Evolutionary conservation across 306 rosid genomes (phyloP), one percentile per base, ranked within the genome.

Genomic region (Gynostemma pentaphyllum): DNA sequence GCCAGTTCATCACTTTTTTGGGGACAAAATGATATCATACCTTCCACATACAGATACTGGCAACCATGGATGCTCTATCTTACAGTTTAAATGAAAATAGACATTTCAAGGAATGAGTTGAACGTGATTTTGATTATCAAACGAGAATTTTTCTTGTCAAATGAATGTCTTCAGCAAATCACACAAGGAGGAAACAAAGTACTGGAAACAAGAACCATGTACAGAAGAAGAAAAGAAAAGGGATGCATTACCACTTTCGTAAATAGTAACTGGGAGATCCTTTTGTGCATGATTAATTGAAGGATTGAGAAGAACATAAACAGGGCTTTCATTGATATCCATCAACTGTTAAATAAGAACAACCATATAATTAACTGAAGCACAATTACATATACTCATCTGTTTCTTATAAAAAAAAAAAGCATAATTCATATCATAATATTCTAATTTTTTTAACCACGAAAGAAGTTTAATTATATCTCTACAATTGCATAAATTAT

Each of bases 271-370:
- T 13, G 97, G 97, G 53, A 91, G 96, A 76, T 91, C 97, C 85
- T 83, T 91, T 61, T 91, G 96, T 67, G 96, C 88, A 62, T 83
- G 89, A 62, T 87, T 85, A 74, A 87, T 85, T 37, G 85, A 69
- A 41, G 97, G 97, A 66, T 87, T 85, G 64, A 91, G 96, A 48
- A 91, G 91, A 29, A 87, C 91, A 80, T 91, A 91, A 65, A 91
- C 95, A 19, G 96, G 97, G 75, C 89, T 91, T 78, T 87, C 96
- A 67, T 91, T 91, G 56, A 91, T 80, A 69, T 87, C 97, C 97
- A 91, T 91, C 82, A 91, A 69, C 97, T 91, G 95, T 72, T 23
- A 41, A 74, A 67, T 15, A 63, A 21, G 49, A 62, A 59, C 32
- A 70, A 42, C 26, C 56, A 42, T 49, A 59, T 7, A 46, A 81